A percentile compares a stretch with the other conserved stretches of the same genome.
These are phyloP conservation scores for Pleurotus pulmonarius DNA, from an alignment of 768 basidiomycete species.

Conservation along the genomic window DNA sequence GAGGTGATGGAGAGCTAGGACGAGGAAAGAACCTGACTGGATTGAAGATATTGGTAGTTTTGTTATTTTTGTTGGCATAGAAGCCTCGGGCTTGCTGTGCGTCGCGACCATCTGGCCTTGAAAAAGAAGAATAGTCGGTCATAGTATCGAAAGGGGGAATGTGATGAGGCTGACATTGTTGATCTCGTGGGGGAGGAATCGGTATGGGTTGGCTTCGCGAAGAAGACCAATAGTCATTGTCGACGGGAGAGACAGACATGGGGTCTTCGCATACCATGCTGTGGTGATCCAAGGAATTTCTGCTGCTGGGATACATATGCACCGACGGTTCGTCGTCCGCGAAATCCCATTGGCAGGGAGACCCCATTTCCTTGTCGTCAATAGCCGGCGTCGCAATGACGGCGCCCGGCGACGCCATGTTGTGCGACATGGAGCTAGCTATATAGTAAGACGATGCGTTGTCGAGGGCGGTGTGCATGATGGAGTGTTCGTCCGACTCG, in stretches of 20 bases:
- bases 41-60: slow-evolving; percentile 34
- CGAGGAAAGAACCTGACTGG: slow-evolving; percentile 47
- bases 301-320: slow-evolving; percentile 38
- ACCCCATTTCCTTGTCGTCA: slow-evolving; percentile 53
- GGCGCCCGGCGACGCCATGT: slow-evolving; percentile 33
- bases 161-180: slow-evolving; percentile 34
- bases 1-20: slow-evolving; percentile 45
- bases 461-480: slow-evolving; percentile 77
- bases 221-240: slow-evolving; percentile 27
- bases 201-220: slow-evolving; percentile 27
- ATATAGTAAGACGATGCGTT: slow-evolving; percentile 56
- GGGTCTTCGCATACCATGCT: slow-evolving; percentile 27
- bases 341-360: slow-evolving; percentile 45
- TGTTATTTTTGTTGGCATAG: slow-evolving; percentile 19
- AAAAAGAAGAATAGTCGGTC: slow-evolving; percentile 39
- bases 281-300: slow-evolving; percentile 26
- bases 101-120: slow-evolving; percentile 23
- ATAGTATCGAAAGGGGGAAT: slow-evolving; percentile 35
- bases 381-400: slow-evolving; percentile 40
- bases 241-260: slow-evolving; percentile 30
- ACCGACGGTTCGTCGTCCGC: slow-evolving; percentile 29
- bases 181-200: slow-evolving; percentile 23
- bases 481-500: slow-evolving; percentile 47
- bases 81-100: slow-evolving; percentile 18
- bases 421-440: slow-evolving; percentile 37